Conservation (phyloP, 768 basidiomycete genomes). For the Pilatotrama ljubarskyi region DNA sequence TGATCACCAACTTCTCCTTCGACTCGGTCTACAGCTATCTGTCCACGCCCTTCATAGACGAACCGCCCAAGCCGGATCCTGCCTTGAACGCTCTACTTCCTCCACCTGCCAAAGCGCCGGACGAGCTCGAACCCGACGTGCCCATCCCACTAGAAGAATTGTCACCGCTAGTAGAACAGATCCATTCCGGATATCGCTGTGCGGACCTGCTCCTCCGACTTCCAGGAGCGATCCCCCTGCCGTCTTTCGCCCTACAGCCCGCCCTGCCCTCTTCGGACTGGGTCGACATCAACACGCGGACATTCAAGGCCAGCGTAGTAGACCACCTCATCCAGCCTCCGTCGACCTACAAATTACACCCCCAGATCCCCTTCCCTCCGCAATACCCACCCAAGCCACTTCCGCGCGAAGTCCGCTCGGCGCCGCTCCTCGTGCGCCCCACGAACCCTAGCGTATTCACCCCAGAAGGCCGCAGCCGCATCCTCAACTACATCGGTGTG, state of each 20-base stretch:
- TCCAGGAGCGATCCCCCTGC: conserved; percentile 76
- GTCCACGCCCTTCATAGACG: conserved; percentile 54
- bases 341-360: conserved; percentile 37
- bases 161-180: conserved; percentile 62
- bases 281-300: conserved; percentile 51
- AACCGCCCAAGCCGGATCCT: conserved; percentile 8
- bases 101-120: not conserved
- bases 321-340: conserved; percentile 39
- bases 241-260: conserved; percentile 58
- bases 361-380: conserved; percentile 43
- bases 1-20: conserved; percentile 84
- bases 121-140: conserved; percentile 46
- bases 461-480: conserved; percentile 46
- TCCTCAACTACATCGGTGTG: conserved; percentile 62
- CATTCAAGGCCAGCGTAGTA: conserved; percentile 48
- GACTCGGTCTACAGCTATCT: conserved; percentile 83
- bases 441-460: conserved; percentile 54
- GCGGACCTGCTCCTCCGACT: conserved; percentile 70
- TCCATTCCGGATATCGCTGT: conserved; percentile 64
- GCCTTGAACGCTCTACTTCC: not conserved
- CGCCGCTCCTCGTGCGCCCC: conserved; percentile 72
- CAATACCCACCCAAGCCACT: conserved; percentile 25
- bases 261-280: conserved; percentile 62
- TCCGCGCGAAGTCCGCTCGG: conserved; percentile 44
- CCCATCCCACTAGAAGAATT: conserved; percentile 54